phyloP scores from a whole-genome alignment of 306 rosid genomes.

The Geum urbanum region DNA sequence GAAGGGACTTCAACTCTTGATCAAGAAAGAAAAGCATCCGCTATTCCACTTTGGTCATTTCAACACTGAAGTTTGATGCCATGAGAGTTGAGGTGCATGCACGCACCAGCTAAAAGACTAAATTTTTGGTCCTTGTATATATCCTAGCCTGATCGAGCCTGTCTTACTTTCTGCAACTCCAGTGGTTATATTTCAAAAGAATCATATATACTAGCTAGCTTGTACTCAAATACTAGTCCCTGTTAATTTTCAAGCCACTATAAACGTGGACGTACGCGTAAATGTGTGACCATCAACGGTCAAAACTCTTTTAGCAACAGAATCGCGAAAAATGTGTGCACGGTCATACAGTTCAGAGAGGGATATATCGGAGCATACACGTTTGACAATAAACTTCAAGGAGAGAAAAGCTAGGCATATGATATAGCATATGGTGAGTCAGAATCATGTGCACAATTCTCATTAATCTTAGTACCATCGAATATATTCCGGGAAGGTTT shows the following conservation, averaged over 20 bases:
- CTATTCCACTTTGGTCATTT: not conserved
- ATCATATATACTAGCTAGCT: not conserved
- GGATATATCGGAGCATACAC: not conserved
- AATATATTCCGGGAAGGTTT: not conserved
- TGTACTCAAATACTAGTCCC: not conserved
- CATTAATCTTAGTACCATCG: conserved; percentile 1
- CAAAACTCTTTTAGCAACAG: not conserved
- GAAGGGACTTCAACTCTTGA: not conserved
- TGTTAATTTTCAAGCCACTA: not conserved
- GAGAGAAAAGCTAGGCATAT: too few relatives aligned
- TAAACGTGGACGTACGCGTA: not conserved
- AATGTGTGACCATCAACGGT: not conserved
- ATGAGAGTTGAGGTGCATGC: too few relatives aligned
- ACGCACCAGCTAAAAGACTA: not conserved
- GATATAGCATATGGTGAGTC: not conserved
- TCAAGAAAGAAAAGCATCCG: not conserved
- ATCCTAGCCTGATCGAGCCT: not conserved
- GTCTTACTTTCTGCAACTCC: not conserved
- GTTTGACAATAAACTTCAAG: not conserved
- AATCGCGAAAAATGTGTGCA: not conserved
- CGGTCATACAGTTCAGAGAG: not conserved
- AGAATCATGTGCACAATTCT: not conserved
- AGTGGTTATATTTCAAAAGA: not conserved
- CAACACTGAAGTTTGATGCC: not conserved
- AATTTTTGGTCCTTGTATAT: not conserved